Evolutionary conservation across 2,329 filamentous ascomycete species (phyloP).

Genomic region (Huntiella savannae): DNA sequence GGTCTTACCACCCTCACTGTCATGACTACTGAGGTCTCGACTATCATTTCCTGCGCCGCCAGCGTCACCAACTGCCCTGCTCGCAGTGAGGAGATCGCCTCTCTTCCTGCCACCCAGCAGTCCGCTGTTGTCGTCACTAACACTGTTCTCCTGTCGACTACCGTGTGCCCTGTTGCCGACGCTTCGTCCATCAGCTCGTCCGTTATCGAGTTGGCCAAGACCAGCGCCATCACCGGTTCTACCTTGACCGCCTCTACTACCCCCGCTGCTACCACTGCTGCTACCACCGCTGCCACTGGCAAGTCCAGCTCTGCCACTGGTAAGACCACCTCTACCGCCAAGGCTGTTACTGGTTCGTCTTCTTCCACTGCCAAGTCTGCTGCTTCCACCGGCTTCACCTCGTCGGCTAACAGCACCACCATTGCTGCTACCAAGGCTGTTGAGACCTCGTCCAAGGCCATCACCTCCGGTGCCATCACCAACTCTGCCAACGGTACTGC

Average conservation of each 20-base stretch:
- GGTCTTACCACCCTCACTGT: slow-evolving; percentile 26
- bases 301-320: slow-evolving; percentile 1
- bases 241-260: slow-evolving; percentile 19
- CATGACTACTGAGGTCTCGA: slow-evolving; percentile 34
- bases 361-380: slow-evolving; percentile 12
- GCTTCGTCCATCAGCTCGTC: slow-evolving; percentile 21
- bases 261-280: background rate
- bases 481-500: slow-evolving; percentile 5
- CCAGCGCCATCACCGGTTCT: slow-evolving; percentile 21
- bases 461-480: background rate
- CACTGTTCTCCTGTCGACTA: slow-evolving; percentile 22
- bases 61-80: slow-evolving; percentile 37
- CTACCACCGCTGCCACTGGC: background rate
- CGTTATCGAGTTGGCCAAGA: slow-evolving; percentile 19
- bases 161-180: slow-evolving; percentile 27
- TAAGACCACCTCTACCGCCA: background rate
- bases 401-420: slow-evolving; percentile 3
- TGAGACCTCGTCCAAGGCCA: slow-evolving; percentile 17
- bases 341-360: background rate
- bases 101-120: slow-evolving; percentile 18
- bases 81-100: slow-evolving; percentile 15
- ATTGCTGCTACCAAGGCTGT: slow-evolving; percentile 12
- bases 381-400: slow-evolving; percentile 1
- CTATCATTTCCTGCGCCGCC: slow-evolving; percentile 38
- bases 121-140: slow-evolving; percentile 20